Conservation (phyloP, 1,284 basidiomycete species). For the Boletellus dicymbophilus region DNA sequence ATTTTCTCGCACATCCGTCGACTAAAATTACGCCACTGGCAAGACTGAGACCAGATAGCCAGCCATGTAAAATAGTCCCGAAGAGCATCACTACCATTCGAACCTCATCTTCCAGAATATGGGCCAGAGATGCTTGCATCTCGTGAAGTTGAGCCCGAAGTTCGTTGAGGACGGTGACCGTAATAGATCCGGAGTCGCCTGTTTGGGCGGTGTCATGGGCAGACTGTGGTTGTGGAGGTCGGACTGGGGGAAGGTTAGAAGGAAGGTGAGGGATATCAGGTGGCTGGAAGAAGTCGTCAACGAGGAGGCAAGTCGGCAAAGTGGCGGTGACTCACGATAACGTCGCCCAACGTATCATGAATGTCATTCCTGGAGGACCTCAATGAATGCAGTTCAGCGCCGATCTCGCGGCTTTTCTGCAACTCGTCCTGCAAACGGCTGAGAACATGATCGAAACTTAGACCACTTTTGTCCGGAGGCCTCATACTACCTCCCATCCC, state of each 20-base stretch:
- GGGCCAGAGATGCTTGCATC: no score
- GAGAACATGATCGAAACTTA: slow-evolving; percentile 84
- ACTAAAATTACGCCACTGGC: no score
- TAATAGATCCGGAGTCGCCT: slow-evolving; percentile 24
- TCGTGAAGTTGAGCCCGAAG: no score
- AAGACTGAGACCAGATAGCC: no score
- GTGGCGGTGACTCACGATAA: slow-evolving; percentile 53
- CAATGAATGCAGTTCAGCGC: slow-evolving; percentile 83
- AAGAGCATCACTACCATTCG: no score
- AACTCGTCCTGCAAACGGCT: slow-evolving; percentile 85
- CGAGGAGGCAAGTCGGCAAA: neutral
- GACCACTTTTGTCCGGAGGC: slow-evolving; percentile 72
- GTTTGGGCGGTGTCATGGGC: slow-evolving; percentile 25
- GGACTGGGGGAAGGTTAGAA: slow-evolving; percentile 62
- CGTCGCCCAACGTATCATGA: slow-evolving; percentile 89
- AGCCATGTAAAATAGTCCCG: no score
- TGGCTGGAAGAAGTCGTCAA: slow-evolving; percentile 43
- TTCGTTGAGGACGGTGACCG: slow-evolving; percentile 32
- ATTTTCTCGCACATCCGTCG: no score
- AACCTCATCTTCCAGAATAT: no score
- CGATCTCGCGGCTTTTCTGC: slow-evolving; percentile 92
- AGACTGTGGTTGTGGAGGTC: slow-evolving; percentile 53
- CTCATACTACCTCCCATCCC: slow-evolving; percentile 73
- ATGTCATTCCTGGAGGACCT: slow-evolving; percentile 89
- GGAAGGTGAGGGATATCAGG: slow-evolving; percentile 62